Percentiles rank a stretch among this genome's conserved stretches.
Evolutionary conservation across 768 basidiomycete species (phyloP).

Genomic region (Leucogyrophana mollusca): DNA sequence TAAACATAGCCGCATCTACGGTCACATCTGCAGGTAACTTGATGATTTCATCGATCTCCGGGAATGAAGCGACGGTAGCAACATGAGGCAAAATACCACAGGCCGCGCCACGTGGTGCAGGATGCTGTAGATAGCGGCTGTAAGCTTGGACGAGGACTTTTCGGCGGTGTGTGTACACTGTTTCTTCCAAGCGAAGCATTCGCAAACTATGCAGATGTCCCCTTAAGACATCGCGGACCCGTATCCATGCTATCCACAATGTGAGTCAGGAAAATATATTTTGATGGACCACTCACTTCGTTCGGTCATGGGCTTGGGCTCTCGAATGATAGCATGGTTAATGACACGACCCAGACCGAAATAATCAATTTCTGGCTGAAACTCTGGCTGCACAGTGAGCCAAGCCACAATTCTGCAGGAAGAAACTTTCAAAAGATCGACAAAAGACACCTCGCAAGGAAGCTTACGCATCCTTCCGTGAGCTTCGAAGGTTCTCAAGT

Average conservation of each 20-base stretch:
- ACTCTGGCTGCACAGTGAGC: not conserved
- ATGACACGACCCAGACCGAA: constrained; percentile 35
- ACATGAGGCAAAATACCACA: not conserved
- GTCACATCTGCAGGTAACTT: not conserved
- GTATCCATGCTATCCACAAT: not conserved
- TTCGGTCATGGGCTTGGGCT: constrained; percentile 39
- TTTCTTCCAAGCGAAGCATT: not conserved
- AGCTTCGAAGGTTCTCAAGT: no score
- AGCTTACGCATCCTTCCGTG: no score
- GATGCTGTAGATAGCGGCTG: not conserved
- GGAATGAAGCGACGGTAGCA: not conserved
- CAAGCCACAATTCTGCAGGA: not conserved
- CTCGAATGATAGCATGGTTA: constrained; percentile 32
- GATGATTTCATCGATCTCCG: not conserved
- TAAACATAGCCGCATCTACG: not conserved
- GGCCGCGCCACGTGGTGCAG: no score
- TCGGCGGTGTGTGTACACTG: not conserved
- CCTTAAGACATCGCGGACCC: not conserved
- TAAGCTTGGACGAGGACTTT: not conserved
- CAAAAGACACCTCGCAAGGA: no score
- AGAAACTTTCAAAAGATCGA: not conserved
- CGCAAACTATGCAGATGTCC: not conserved
- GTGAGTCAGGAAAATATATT: not conserved
- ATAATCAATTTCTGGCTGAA: constrained; percentile 26
- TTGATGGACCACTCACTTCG: constrained; percentile 30